Evolutionary conservation across 805 yeast genomes (phyloP).

Genomic region (Candida sithepensis): DNA sequence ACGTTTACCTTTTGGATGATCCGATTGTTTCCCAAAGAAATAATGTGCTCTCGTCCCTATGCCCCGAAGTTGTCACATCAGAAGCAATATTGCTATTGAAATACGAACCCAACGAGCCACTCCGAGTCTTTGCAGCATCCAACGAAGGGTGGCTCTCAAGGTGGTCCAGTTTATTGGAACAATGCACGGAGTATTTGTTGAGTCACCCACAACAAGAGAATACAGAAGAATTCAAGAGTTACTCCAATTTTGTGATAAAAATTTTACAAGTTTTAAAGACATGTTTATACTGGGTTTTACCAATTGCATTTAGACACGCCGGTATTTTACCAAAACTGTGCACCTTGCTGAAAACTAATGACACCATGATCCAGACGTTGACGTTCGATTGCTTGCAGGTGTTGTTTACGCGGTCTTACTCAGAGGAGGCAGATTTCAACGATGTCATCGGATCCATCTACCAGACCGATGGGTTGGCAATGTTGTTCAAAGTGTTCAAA

Average conservation of each 20-base stretch:
- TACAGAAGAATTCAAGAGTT: slow-evolving; percentile 6
- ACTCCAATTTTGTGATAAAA: slow-evolving; percentile 50
- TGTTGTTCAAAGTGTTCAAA: slow-evolving; percentile 61
- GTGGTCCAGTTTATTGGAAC: slow-evolving; percentile 59
- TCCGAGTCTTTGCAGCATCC: slow-evolving; percentile 62
- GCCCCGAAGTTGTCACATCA: slow-evolving; percentile 81
- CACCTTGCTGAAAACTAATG: slow-evolving; percentile 49
- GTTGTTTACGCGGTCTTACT: slow-evolving; percentile 75
- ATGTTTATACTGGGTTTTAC: slow-evolving; percentile 87
- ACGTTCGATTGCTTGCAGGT: slow-evolving; percentile 91
- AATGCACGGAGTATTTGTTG: slow-evolving; percentile 36
- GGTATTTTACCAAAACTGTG: slow-evolving; percentile 65
- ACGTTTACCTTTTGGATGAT: slow-evolving; percentile 86
- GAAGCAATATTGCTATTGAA: slow-evolving; percentile 55
- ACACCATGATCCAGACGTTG: slow-evolving; percentile 68
- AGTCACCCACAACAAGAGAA: slow-evolving; percentile 6
- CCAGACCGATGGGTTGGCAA: slow-evolving; percentile 64
- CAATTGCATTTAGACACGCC: slow-evolving; percentile 64
- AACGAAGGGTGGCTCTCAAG: slow-evolving; percentile 81
- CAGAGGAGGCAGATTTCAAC: slow-evolving; percentile 64
- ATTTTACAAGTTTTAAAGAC: slow-evolving; percentile 81
- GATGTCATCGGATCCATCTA: slow-evolving; percentile 78
- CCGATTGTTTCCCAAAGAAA: slow-evolving; percentile 81
- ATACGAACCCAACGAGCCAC: slow-evolving; percentile 64
- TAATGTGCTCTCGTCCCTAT: slow-evolving; percentile 71